Conservation (phyloP, 2,329 filamentous ascomycete species). For the Curvularia spicifera region DNA sequence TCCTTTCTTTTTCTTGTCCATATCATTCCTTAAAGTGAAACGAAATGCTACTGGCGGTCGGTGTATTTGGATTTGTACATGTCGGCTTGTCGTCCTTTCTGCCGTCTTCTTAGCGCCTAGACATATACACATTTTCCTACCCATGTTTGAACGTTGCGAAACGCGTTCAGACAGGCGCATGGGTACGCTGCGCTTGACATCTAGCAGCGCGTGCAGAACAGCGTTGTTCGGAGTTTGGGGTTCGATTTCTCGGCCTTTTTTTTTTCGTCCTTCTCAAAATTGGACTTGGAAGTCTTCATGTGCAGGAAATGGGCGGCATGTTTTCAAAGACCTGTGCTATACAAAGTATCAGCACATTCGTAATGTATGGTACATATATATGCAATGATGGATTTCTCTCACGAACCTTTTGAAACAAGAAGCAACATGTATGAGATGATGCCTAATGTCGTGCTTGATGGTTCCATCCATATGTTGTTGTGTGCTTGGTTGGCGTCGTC, state of each 20-base stretch:
- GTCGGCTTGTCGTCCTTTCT: neutral
- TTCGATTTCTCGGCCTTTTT: neutral
- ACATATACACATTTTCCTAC: neutral
- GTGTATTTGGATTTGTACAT: neutral
- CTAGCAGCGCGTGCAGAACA: neutral
- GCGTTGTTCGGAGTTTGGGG: neutral
- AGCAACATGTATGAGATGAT: slow-evolving; percentile 14
- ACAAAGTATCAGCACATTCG: slow-evolving; percentile 21
- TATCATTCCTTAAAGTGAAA: slow-evolving; percentile 1
- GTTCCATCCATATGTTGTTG: neutral
- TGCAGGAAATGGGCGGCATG: neutral
- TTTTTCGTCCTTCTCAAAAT: neutral
- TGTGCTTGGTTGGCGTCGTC: neutral
- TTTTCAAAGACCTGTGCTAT: neutral
- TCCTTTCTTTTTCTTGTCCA: slow-evolving; percentile 9
- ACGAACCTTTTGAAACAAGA: neutral
- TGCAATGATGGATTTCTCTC: slow-evolving; percentile 18
- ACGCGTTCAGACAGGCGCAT: neutral
- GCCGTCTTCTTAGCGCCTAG: neutral
- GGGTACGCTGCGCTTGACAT: neutral
- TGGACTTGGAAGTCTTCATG: neutral
- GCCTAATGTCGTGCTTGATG: neutral
- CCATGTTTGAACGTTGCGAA: neutral
- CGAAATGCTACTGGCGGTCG: slow-evolving; percentile 12
- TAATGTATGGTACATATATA: slow-evolving; percentile 42